Evolutionary conservation across 495 filamentous ascomycete genomes (phyloP), one percentile per base, ranked within the genome.

Genomic region (Aspergillus asperescens): DNA sequence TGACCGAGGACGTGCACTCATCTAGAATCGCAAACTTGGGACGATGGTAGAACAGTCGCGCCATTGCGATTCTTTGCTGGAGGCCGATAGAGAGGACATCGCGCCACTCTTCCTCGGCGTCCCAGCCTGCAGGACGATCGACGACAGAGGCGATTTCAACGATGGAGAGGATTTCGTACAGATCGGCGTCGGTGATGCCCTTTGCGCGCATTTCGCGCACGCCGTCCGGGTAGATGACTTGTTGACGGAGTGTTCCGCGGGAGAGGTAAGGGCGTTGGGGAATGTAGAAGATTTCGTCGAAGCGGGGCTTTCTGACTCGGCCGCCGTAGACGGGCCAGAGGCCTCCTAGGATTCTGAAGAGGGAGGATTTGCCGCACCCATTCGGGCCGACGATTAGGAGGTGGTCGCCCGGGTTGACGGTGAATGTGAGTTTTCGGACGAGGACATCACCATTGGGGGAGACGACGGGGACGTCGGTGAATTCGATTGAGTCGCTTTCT

Each of bases 241-340:
- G 93, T 66, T 97, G 90, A 32, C 93, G 83, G 19, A 98, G 81
- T 1, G 84, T 87, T 15, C 93, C 93, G 23, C 87, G 81, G 24
- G 87, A 90, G 2, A 98, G 78, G 62, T 98, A 98, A 0, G 93
- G 93, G 1, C 93, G 84, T 63, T 98, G 93, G 0, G 93, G 93
- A 61, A 98, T 95, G 71, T 98, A 98, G 75, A 97, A 98, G 62
- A 98, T 96, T 59, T 92, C 86, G 38, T 84, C 80, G 56, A 89
- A 88, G 0, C 85, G 82, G 5, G 94, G 93, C 64, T 96, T 96
- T 59, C 84, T 80, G 20, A 98, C 93, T 1, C 78, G 86, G 31
- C 93, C 93, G 51, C 93, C 93, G 69, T 97, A 97, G 27, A 97
- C 94, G n/a, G 93, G 93, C 93, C 93, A 98, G 1, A 98, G 80